Base-by-base conservation (phyloP, 2,329 filamentous ascomycete genomes). In the Colletotrichum acutatum region DNA sequence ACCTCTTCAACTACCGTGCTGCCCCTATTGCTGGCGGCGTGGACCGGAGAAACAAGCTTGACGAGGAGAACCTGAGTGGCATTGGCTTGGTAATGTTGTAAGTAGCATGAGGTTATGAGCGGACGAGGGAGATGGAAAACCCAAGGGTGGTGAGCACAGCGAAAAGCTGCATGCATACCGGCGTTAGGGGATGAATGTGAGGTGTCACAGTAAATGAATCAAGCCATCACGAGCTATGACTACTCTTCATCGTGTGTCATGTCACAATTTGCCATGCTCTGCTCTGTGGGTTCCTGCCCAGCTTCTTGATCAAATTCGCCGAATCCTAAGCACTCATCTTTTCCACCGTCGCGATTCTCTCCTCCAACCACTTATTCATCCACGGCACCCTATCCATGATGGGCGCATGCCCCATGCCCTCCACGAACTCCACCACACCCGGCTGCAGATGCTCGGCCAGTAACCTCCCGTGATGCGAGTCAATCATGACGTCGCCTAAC, bases 1-100 rank as follows among this genome's bases (percentile, higher is more conserved):
- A 99, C 83, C 87, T 99, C 37, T 99, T 97, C 89, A 99, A 99
- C 84, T 99, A 98, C 86, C 91, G 95, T 70, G 94, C 95, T 14
- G 92, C 94, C 73, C 91, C 92, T n/a, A 93, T 99, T 78, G 86
- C 90, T 0, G 95, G 97, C 61, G 97, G 97, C 26, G 91, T 98
- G 56, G 92, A 98, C 81, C 88, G 89, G 78, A 90, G 89, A 79
- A 97, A 97, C 80, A 85, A 91, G 77, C 87, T 96, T 52, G 95
- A 98, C 80, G 90, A 92, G 77, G 91, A 92, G 70, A 89, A 90
- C 75, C 90, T 95, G 80, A 97, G 95, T 77, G 96, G 97, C 1
- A 91, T 99, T 72, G 97, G 97, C 52, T 90, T 98, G 79, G 94
- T 98, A 28, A 95, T 97, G 91, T 86, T 86, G 60, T 86, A 80